Evolutionary conservation across 371 early-diverging fungal genomes (phyloP), one percentile per base, ranked within the genome.

Genomic region (Lichtheimia ornata): DNA sequence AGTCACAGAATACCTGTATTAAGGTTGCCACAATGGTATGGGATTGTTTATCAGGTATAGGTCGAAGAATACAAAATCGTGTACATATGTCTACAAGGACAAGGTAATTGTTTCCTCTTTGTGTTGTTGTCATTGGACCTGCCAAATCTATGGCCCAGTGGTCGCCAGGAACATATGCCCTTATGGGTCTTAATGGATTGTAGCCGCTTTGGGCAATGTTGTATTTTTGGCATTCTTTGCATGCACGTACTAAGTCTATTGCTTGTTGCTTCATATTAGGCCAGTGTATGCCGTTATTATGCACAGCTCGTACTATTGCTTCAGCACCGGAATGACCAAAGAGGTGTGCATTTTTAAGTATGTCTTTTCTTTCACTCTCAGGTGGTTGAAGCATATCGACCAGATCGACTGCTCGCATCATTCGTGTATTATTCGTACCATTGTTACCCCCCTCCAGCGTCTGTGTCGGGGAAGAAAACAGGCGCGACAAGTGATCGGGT

Each of bases 401-500:
- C 3, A 58, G 54, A 42, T 71, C 66, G 49, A 58, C 28, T 56
- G 9, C 27, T 45, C 40, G 35, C 71, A 71, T 0, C 41, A 22
- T 22, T 1, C 1, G 43, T 1, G 27, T 14, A 69, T 70, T 69
- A 22, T 66, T 9, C 5, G 55, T 0, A 1, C 67, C 67, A 18
- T 62, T 24, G 5, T 15, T 40, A 58, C 55, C 53, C 66, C 50
- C 62, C 28, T 53, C 66, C 59, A 66, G 66, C 66, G 22, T 42
- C 45, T 58, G 53, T 1, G 14, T 9, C n/a, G n/a, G n/a, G 2
- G 24, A 4, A 2, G 57, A 30, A 18, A 64, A 64, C n/a, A 64
- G 53, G 45, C 64, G 50, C 4, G 72, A 71, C 0, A 70, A 45
- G 1, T 28, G 1, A 49, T 70, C 66, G 1, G 70, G 62, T 4